These are phyloP conservation scores for Fusarium vanettenii DNA, from an alignment of 2,329 filamentous ascomycete genomes.

Conservation along the genomic window DNA sequence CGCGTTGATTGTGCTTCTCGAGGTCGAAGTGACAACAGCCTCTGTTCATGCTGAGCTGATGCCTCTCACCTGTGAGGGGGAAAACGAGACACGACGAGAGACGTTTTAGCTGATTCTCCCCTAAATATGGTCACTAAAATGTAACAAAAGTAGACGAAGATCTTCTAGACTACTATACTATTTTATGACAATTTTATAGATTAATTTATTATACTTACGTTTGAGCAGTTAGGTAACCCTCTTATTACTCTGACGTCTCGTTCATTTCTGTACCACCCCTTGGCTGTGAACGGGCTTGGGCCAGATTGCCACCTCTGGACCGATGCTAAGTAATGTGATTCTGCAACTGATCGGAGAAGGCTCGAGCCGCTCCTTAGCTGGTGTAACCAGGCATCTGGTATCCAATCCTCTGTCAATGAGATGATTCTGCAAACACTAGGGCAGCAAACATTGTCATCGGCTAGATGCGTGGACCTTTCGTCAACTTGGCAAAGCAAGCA, in stretches of 20 bases:
- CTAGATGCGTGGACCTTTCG: not conserved
- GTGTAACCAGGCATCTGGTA: not conserved
- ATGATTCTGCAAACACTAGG: not conserved
- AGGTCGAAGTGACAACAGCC: not conserved
- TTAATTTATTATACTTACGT: not conserved
- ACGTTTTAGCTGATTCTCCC: not conserved
- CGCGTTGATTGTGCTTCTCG: not conserved
- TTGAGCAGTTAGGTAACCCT: not conserved
- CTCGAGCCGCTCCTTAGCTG: not conserved
- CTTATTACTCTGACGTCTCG: not conserved
- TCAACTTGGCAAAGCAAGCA: not conserved
- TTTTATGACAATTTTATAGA: not conserved
- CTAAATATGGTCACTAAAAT: not conserved
- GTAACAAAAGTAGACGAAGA: not conserved
- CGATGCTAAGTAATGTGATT: not conserved
- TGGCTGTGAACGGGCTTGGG: not conserved
- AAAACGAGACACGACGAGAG: too few species aligned
- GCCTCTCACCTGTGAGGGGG: not conserved
- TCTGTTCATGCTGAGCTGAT: not conserved
- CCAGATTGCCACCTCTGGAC: not conserved
- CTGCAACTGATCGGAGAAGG: not conserved
- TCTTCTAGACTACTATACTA: accelerated
- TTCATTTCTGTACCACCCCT: not conserved
- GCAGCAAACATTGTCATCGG: not conserved
- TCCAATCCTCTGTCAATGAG: not conserved